Base-by-base conservation (phyloP, 139 green algal species). In the Chlorella sp. region DNA sequence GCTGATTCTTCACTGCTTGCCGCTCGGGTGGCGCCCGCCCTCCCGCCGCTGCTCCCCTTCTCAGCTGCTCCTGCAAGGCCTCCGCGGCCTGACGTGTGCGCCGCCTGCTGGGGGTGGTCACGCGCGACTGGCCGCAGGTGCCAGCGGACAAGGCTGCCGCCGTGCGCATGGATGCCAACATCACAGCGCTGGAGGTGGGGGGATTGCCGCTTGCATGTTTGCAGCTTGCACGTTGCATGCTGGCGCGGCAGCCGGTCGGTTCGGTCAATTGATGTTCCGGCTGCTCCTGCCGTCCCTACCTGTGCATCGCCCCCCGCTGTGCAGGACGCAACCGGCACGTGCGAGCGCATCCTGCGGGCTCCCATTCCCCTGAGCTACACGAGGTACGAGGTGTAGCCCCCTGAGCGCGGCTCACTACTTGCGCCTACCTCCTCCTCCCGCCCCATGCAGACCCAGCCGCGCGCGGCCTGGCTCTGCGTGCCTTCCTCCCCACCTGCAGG, bases 331-430 rank as follows among this genome's bases (percentile, higher is more conserved):
- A 70, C 88, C 0, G 90, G 90, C 35, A 78, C 71, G 51, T 94
- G 88, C 80, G 90, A 94, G 86, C 83, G 92, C 29, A 85, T 97
- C 56, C 80, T 94, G 60, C 82, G 77, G 46, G 94, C 91, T 2
- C 92, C 92, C 71, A 94, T 96, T 60, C 92, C 92, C 3, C 78
- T 91, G 43, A 86, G 76, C 21, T 93, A 93, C 77, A 94, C 86
- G 33, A 74, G 90, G 69, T 87, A 95, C 79, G 94, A 8, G 17
- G 25, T n/a, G n/a, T n/a, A n/a, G 8, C 53, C 53, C 9, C 4
- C 9, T 61, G 23, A 21, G 53, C 53, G 27, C 31, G 5, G 35
- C 53, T 36, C 23, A 61, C 53, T n/a, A 5, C 35, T 61, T n/a
- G 3, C 21, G 53, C 53, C 23, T n/a, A 4, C 53, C 25, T 9